Percentiles rank a stretch among this genome's conserved stretches.
These are phyloP conservation scores for Areca catechu DNA, from an alignment of 176 grass and related monocot species.

Conservation along the genomic window DNA sequence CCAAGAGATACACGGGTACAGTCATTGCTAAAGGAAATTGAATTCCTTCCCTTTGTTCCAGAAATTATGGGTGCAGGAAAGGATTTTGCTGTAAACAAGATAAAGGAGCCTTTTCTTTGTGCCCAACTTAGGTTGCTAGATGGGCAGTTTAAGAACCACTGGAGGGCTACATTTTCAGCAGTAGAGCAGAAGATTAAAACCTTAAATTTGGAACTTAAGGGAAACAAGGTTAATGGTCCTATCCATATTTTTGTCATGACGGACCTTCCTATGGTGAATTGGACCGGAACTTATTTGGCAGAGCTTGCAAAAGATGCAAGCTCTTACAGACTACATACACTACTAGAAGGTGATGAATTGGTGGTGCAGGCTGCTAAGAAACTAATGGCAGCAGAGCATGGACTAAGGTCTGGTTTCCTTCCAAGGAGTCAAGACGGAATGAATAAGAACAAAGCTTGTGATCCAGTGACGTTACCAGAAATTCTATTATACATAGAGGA, in stretches of 20 bases:
- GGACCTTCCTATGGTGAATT: conserved; percentile 63
- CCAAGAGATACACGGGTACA: conserved; percentile 45
- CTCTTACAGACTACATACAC: conserved; percentile 44
- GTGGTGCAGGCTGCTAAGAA: conserved; percentile 42
- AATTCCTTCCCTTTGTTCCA: conserved; percentile 75
- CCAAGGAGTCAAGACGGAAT: conserved; percentile 30
- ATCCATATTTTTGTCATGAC: conserved; percentile 94
- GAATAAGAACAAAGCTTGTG: conserved; percentile 29
- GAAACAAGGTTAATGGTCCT: conserved; percentile 19
- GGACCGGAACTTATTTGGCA: conserved; percentile 72
- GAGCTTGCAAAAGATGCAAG: conserved; percentile 48
- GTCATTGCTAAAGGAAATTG: conserved; percentile 42
- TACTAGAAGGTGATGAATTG: conserved; percentile 65
- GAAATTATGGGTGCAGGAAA: conserved; percentile 80
- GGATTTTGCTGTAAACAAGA: conserved; percentile 50
- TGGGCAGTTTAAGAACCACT: conserved; percentile 97
- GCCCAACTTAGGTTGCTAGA: conserved; percentile 86
- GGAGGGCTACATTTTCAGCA: conserved; percentile 81
- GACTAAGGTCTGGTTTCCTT: conserved; percentile 61
- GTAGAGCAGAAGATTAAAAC: conserved; percentile 68
- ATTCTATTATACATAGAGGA: conserved; percentile 75
- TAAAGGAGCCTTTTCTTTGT: conserved; percentile 76
- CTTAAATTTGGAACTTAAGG: conserved; percentile 28
- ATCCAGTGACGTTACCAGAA: conserved; percentile 50
- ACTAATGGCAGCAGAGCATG: conserved; percentile 77